Conservation (phyloP, 2,329 filamentous ascomycete species). For the Parastagonospora nodorum region DNA sequence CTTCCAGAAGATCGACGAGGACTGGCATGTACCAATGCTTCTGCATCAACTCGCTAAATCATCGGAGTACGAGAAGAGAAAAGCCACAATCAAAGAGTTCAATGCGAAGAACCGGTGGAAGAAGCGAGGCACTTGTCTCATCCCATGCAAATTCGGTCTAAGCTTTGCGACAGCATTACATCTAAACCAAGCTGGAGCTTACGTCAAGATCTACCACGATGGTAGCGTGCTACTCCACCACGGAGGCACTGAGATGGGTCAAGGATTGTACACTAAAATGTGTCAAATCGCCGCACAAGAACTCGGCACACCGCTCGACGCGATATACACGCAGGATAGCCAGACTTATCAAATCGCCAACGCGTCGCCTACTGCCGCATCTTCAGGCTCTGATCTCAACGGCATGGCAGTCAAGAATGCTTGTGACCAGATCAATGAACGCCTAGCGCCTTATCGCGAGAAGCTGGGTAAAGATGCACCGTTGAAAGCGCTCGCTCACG, state of each 20-base stretch:
- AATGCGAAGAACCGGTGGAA: constrained; percentile 88
- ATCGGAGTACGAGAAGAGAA: constrained; percentile 70
- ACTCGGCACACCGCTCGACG: constrained; percentile 77
- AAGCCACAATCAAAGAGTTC: constrained; percentile 73
- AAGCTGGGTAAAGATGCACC: constrained; percentile 76
- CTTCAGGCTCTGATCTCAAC: constrained; percentile 91
- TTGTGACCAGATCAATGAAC: constrained; percentile 84
- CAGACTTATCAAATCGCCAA: constrained; percentile 88
- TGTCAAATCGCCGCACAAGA: constrained; percentile 91
- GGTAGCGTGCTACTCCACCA: constrained; percentile 90
- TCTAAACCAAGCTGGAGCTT: constrained; percentile 89
- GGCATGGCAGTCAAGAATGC: constrained; percentile 93
- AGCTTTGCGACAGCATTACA: constrained; percentile 88
- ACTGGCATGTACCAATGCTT: constrained; percentile 94
- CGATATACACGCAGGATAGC: constrained; percentile 87
- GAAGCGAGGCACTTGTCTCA: constrained; percentile 81
- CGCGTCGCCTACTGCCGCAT: constrained; percentile 88
- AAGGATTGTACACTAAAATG: constrained; percentile 96
- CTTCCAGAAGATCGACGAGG: constrained; percentile 76
- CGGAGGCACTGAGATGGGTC: constrained; percentile 96
- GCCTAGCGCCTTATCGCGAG: constrained; percentile 81
- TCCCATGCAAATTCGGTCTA: constrained; percentile 96
- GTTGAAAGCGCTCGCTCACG: constrained; percentile 85
- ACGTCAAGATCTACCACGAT: constrained; percentile 95
- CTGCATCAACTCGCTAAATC: constrained; percentile 82